Conservation (phyloP, 2,329 filamentous ascomycete genomes). For the Scedosporium apiospermum region DNA sequence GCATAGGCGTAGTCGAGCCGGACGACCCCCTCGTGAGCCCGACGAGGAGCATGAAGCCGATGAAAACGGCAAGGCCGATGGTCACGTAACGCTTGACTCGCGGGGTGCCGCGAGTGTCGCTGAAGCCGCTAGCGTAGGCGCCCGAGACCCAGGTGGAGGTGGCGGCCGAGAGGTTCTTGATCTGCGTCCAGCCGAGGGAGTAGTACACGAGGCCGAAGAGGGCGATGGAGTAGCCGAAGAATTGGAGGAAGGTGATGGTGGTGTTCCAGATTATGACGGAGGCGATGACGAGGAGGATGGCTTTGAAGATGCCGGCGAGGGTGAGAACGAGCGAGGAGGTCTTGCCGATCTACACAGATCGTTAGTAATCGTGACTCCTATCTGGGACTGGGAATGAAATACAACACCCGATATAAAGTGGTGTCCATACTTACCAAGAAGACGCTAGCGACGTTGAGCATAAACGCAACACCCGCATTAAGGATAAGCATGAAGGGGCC, state of each 20-base stretch:
- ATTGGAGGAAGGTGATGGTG: constrained; percentile 59
- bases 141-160: constrained; percentile 10
- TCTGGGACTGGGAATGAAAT: not conserved
- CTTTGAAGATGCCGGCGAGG: constrained; percentile 78
- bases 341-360: constrained; percentile 62
- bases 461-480: constrained; percentile 71
- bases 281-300: constrained; percentile 69
- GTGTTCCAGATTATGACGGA: constrained; percentile 74
- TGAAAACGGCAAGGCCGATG: constrained; percentile 10
- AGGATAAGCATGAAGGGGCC: constrained; percentile 57
- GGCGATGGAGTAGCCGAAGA: constrained; percentile 69
- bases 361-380: constrained; percentile 7
- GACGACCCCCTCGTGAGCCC: constrained; percentile 7
- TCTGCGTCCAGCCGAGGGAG: constrained; percentile 26
- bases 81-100: constrained; percentile 14
- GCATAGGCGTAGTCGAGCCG: not conserved
- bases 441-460: constrained; percentile 77
- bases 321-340: constrained; percentile 81
- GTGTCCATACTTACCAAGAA: constrained; percentile 58
- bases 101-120: constrained; percentile 8
- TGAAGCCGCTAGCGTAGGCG: constrained; percentile 13
- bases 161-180: constrained; percentile 11
- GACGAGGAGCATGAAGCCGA: constrained; percentile 13
- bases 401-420: not conserved
- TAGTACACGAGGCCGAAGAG: constrained; percentile 41